These are phyloP conservation scores for Trypanosoma platydactyli DNA, from an alignment of 208 protist species.

Conservation along the genomic window DNA sequence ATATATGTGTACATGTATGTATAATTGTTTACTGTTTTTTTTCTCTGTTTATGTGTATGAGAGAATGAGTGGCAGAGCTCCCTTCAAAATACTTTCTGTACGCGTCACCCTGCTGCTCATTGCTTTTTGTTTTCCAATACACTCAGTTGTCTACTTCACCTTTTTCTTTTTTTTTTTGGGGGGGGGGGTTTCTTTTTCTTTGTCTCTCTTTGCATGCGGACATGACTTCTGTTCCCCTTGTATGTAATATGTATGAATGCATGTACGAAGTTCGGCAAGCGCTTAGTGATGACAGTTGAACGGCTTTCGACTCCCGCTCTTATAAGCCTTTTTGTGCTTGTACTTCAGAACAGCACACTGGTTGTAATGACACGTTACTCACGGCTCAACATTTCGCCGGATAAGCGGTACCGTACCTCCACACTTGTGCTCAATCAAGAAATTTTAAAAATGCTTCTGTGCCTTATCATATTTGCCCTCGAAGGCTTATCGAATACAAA, in stretches of 20 bases:
- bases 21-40: slow-evolving; percentile 23
- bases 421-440: slow-evolving; percentile 77
- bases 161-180: too few relatives aligned
- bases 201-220: background rate
- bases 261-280: background rate
- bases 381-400: slow-evolving; percentile 31
- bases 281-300: slow-evolving; percentile 4
- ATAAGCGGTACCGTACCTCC: slow-evolving; percentile 57
- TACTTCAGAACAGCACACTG: slow-evolving; percentile 74
- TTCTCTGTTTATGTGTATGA: background rate
- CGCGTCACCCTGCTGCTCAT: too few relatives aligned
- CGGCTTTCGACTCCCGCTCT: slow-evolving; percentile 31
- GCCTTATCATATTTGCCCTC: slow-evolving; percentile 47
- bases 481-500: slow-evolving; percentile 6
- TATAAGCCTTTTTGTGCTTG: slow-evolving; percentile 72
- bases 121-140: too few relatives aligned
- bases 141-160: too few relatives aligned
- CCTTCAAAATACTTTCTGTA: too few relatives aligned
- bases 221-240: background rate
- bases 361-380: slow-evolving; percentile 77
- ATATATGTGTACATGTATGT: background rate
- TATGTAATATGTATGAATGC: background rate
- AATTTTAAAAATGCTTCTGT: slow-evolving; percentile 77
- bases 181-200: too few relatives aligned
- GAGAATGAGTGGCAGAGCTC: too few relatives aligned